These are phyloP conservation scores for Penicillium sp. DNA, from an alignment of 2,329 filamentous ascomycete genomes.

Conservation along the genomic window DNA sequence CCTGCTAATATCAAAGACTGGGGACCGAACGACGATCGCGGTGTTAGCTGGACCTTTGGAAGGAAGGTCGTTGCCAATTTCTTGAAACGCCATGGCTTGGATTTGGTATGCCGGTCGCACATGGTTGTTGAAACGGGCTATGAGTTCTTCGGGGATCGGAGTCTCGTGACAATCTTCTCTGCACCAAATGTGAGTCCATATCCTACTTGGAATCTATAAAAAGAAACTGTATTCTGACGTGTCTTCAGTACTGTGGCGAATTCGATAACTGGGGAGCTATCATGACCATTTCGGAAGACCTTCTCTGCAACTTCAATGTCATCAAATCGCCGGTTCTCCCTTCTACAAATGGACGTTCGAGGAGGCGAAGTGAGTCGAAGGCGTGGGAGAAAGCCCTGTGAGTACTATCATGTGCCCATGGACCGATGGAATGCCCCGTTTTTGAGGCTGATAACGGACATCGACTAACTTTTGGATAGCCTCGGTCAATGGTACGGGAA, in stretches of 20 bases:
- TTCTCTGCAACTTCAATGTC: conserved; percentile 7
- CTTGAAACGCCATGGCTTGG: conserved; percentile 90
- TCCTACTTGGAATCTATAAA: not conserved
- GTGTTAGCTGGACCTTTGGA: conserved; percentile 97
- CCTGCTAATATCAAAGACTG: conserved; percentile 99
- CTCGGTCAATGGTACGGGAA: not conserved
- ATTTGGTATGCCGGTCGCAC: conserved; percentile 93
- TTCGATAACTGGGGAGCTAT: conserved; percentile 9
- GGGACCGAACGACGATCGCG: conserved; percentile 88
- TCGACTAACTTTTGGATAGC: not conserved
- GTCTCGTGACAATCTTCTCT: conserved; percentile 95
- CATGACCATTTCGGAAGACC: conserved; percentile 7
- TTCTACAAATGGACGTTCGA: not conserved
- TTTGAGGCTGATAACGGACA: not conserved
- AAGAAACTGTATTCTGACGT: not conserved
- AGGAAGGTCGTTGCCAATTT: conserved; percentile 99
- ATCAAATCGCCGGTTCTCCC: not conserved
- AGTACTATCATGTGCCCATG: not conserved
- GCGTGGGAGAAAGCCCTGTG: conserved; percentile 14
- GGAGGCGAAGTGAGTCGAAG: conserved; percentile 3
- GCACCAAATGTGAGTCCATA: conserved; percentile 81
- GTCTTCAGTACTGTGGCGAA: conserved; percentile 7
- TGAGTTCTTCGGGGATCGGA: conserved; percentile 95
- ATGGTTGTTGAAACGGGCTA: conserved; percentile 99
- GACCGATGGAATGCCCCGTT: not conserved